Conservation (phyloP, 805 yeast species). For the Yamadazyma endophytica region DNA sequence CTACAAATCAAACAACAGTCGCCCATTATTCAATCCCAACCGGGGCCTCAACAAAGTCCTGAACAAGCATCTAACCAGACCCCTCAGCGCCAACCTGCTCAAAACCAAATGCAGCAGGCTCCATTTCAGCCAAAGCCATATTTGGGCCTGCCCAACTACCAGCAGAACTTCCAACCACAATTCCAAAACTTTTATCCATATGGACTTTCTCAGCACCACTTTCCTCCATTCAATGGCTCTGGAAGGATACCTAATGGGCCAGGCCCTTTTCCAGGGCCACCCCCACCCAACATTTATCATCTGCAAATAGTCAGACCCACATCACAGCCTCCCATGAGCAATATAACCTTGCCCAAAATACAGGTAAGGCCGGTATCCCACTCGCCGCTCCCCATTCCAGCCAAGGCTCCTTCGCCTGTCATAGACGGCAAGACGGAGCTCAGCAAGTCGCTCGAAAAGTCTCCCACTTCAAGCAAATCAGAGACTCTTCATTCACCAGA, state of each 20-base stretch:
- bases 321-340: too few relatives aligned
- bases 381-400: too few relatives aligned
- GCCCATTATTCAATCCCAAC: background rate
- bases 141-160: background rate
- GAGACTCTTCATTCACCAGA: too few relatives aligned
- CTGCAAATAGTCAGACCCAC: too few relatives aligned
- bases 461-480: too few relatives aligned
- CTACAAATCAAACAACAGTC: background rate
- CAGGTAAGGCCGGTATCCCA: too few relatives aligned
- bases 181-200: constrained; percentile 5
- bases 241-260: constrained; percentile 40
- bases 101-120: constrained; percentile 7
- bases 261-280: constrained; percentile 41
- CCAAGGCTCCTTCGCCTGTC: too few relatives aligned
- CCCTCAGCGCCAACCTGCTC: constrained; percentile 3
- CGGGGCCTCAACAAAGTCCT: constrained; percentile 3
- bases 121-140: background rate
- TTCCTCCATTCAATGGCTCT: constrained; percentile 31
- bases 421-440: too few relatives aligned
- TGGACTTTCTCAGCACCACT: constrained; percentile 11
- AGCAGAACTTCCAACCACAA: background rate
- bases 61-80: background rate
- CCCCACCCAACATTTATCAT: constrained; percentile 19
- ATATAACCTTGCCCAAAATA: too few relatives aligned
- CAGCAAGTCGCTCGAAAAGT: too few relatives aligned